These are phyloP conservation scores for Microthyrium microscopicum DNA, from an alignment of 2,329 filamentous ascomycete species.

Conservation along the genomic window DNA sequence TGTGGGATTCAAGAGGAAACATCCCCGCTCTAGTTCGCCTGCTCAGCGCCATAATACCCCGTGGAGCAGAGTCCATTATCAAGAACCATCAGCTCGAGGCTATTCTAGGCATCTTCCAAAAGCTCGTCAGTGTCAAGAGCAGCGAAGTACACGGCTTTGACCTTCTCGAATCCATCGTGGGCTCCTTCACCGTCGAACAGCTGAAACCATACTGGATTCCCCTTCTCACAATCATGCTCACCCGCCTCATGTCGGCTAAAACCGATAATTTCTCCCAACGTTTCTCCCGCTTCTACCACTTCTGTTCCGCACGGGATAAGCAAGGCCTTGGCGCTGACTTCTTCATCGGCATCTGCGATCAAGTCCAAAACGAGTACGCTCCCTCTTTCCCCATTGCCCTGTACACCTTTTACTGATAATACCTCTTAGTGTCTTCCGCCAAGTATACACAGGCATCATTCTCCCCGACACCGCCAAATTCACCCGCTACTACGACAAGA, in stretches of 20 bases:
- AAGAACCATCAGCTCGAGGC: constrained; percentile 69
- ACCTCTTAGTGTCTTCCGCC: constrained; percentile 49
- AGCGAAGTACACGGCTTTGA: constrained; percentile 83
- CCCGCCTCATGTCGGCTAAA: constrained; percentile 51
- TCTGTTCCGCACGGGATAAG: constrained; percentile 64
- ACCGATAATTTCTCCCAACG: constrained; percentile 73
- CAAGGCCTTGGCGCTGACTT: constrained; percentile 82
- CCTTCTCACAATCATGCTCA: constrained; percentile 70
- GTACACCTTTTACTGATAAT: constrained; percentile 11
- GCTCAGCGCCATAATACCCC: constrained; percentile 66
- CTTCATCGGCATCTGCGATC: constrained; percentile 72
- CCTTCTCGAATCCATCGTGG: constrained; percentile 65
- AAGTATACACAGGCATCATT: constrained; percentile 74
- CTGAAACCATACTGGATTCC: constrained; percentile 63
- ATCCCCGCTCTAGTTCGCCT: constrained; percentile 80
- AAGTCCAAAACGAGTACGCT: constrained; percentile 51
- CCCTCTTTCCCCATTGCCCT: constrained; percentile 5
- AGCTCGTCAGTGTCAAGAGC: constrained; percentile 62
- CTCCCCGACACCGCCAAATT: constrained; percentile 81
- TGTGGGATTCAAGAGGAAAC: constrained; percentile 89
- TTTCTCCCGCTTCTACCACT: constrained; percentile 89
- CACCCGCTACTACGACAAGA: constrained; percentile 73
- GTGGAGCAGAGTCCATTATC: constrained; percentile 55
- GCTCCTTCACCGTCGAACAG: constrained; percentile 54
- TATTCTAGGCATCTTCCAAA: constrained; percentile 91